A percentile compares a stretch with the other conserved stretches of the same genome.
phyloP scores from a whole-genome alignment of 345 rosid genomes.

The Hypericum perforatum region DNA sequence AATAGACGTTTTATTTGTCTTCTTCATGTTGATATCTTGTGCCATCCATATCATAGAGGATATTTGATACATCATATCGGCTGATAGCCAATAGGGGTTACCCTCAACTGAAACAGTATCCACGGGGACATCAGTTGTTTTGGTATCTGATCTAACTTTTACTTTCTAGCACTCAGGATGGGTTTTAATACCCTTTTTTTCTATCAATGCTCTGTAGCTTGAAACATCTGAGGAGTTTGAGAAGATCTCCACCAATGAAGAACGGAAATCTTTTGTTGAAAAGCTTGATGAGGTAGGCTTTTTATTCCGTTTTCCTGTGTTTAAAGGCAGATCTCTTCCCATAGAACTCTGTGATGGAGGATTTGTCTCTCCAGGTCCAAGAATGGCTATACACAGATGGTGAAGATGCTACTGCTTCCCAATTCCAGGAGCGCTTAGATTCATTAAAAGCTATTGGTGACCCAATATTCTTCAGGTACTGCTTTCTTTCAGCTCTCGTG shows the following conservation, averaged over 20 bases:
- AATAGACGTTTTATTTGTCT: no score
- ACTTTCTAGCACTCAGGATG: no score
- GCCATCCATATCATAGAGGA: no score
- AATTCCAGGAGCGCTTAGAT: slow-evolving; percentile 63
- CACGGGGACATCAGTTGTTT: no score
- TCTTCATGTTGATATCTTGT: no score
- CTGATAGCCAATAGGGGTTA: no score
- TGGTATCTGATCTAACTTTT: no score
- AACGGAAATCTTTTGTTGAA: slow-evolving; percentile 63
- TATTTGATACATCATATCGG: no score
- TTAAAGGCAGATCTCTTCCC: not conserved
- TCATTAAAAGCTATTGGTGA: slow-evolving; percentile 61
- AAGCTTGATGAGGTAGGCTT: slow-evolving; percentile 79
- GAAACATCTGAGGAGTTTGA: slow-evolving; percentile 59
- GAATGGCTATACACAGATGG: slow-evolving; percentile 98
- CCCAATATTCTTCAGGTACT: slow-evolving; percentile 73
- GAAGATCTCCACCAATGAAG: slow-evolving; percentile 64
- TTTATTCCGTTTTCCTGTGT: not conserved
- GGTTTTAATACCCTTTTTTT: no score
- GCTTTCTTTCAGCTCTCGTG: not conserved
- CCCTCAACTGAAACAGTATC: no score
- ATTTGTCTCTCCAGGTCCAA: slow-evolving; percentile 53
- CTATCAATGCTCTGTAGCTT: slow-evolving; percentile 35
- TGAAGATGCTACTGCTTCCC: slow-evolving; percentile 74
- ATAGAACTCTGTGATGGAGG: slow-evolving; percentile 4